A percentile compares a stretch with the other conserved stretches of the same genome.
phyloP scores from a whole-genome alignment of 2,329 filamentous ascomycete genomes.

The Ophiostoma ulmi region DNA sequence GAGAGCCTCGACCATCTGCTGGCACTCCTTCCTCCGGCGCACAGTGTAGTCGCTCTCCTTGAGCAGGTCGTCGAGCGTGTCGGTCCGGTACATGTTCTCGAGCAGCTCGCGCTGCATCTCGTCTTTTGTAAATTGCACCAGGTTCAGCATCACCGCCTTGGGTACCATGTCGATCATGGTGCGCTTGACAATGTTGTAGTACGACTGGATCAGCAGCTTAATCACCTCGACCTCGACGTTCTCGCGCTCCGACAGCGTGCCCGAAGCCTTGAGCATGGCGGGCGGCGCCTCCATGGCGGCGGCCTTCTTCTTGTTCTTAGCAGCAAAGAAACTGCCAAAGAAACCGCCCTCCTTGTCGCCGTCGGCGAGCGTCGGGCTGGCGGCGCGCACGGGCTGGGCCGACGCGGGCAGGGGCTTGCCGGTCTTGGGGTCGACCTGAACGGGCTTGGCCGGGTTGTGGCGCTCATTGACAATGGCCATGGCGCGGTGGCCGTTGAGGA shows the following conservation, averaged over 20 bases:
- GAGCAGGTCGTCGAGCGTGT: constrained; percentile 85
- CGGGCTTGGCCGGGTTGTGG: constrained; percentile 73
- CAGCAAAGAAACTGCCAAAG: constrained; percentile 97
- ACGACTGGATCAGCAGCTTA: constrained; percentile 92
- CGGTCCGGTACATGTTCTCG: constrained; percentile 92
- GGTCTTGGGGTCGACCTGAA: constrained; percentile 96
- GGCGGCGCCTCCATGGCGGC: constrained; percentile 98
- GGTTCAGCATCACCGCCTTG: constrained; percentile 96
- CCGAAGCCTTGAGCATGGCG: constrained; percentile 86
- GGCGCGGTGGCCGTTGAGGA: constrained; percentile 90
- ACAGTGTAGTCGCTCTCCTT: constrained; percentile 98
- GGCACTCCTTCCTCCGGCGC: constrained; percentile 91
- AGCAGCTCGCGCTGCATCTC: constrained; percentile 97
- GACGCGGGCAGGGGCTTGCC: constrained; percentile 76
- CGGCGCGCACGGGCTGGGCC: constrained; percentile 62
- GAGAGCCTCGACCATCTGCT: constrained; percentile 97
- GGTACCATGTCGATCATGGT: constrained; percentile 99
- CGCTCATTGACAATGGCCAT: constrained; percentile 98
- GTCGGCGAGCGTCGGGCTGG: constrained; percentile 65
- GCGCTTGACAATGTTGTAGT: constrained; percentile 95
- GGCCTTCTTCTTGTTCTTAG: constrained; percentile 99
- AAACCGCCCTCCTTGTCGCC: constrained; percentile 65
- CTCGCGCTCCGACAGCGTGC: constrained; percentile 89
- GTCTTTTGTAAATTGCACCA: constrained; percentile 95
- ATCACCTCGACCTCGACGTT: constrained; percentile 97